Evolutionary conservation across 306 rosid species (phyloP), one percentile per base, ranked within the genome.

Genomic region (Casuarina cunninghamiana): DNA sequence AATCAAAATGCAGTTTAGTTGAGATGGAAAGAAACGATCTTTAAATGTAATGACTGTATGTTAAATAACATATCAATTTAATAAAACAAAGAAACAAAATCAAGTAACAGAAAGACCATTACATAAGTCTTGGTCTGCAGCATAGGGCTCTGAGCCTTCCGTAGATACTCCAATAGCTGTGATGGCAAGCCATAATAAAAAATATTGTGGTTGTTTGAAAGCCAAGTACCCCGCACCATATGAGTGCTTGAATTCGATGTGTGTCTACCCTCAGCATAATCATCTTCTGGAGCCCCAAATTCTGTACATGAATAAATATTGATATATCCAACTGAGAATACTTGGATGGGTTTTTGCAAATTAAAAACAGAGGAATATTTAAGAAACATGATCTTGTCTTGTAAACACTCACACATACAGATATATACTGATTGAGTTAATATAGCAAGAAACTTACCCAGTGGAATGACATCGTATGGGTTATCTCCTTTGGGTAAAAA

Each of bases 181-280:
- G 90, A 81, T 72, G 97, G 97, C 74, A 95, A 88, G 76, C 96
- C 90, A 53, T 92, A 91, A 68, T 84, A 73, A 82, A 92, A 89
- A 66, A 87, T 55, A 62, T 55, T 17, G 73, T 78, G 83, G 79
- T 92, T 85, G 17, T 84, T 78, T 54, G 96, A 90, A 79, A 88
- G 86, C 93, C 92, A 92, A 46, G 98, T 92, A 82, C 91, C 93
- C 81, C 91, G 86, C 80, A 89, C 89, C 98, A 95, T 91, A 88
- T 92, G 97, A 80, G 60, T 76, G 10, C 77, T 75, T 86, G 80
- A 74, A 78, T 69, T 74, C 50, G 88, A 80, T 62, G 53, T 46
- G 55, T 78, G 57, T 74, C 53, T 60, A 81, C 71, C 83, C 81
- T 84, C 87, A 51, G 17, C 78, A 66, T 53, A 78, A 73, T 84